Evolutionary conservation across 202 grass and related monocot species (phyloP), one percentile per base, ranked within the genome.

Genomic region (Sporobolus alterniflorus): DNA sequence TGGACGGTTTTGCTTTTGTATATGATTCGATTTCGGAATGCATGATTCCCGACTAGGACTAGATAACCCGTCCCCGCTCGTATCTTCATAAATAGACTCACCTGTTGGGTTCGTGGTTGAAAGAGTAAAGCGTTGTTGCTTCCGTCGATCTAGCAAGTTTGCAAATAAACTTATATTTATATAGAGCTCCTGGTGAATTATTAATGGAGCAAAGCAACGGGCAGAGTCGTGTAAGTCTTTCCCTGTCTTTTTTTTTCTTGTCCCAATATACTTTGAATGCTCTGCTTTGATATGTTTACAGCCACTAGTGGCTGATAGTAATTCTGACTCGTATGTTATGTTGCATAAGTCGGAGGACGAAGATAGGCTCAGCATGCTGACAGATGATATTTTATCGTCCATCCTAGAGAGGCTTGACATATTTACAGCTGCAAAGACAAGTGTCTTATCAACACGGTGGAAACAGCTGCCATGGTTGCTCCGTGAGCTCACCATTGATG

Each of bases 391-490:
- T 63, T 24, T 76, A 11, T 5, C 31, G 9, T 46, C 56, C 9
- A 46, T 76, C 39, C 30, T 76, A 10, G 56, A 2, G 11, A 76
- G 40, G 47, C 10, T 76, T 6, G 12, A 63, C 40, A 63, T 76
- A 63, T 15, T 16, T 15, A 48, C 67, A 0, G 52, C 52, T 32
- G 29, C 13, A 47, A 61, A 29, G 40, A 12, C 50, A 24, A 0
- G 52, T 34, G 78, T 60, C 18, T 5, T 61, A 18, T 81, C 78
- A 60, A 16, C 34, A 31, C 18, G 52, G 66, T 71, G 78, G 52
- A 81, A 60, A 7, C 41, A 71, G 17, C 61, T 78, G 2, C 44
- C 47, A 24, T 79, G 75, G 75, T 66, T 56, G 34, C 59, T 80
- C 0, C 55, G 8, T 30, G 30, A 85, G 8, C 54, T 78, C 65